Evolutionary conservation across 805 yeast species (phyloP).

Genomic region (Lachancea lanzarotensis): DNA sequence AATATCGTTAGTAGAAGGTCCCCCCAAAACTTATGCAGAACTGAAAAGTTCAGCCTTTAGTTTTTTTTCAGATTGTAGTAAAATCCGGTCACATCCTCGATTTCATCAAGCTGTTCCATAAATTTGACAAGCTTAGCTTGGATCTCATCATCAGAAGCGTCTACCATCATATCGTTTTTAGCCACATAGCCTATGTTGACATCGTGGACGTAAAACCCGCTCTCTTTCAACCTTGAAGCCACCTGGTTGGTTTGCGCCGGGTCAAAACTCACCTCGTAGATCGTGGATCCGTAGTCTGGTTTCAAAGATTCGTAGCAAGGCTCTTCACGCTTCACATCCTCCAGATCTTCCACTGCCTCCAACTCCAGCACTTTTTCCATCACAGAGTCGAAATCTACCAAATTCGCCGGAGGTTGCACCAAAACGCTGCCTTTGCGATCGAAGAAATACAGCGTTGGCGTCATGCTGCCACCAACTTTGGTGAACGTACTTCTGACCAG

Average conservation of each 20-base stretch:
- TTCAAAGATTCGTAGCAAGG: constrained; percentile 12
- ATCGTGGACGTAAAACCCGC: constrained; percentile 53
- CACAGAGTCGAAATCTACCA: constrained; percentile 49
- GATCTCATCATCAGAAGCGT: constrained; percentile 47
- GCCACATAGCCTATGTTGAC: constrained; percentile 65
- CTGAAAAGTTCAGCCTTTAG: too few species aligned
- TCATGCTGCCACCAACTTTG: constrained; percentile 59
- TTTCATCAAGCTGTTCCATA: constrained; percentile 54
- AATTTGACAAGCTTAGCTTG: constrained; percentile 51
- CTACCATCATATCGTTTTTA: constrained; percentile 51
- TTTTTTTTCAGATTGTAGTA: constrained; percentile 53
- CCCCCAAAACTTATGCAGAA: too few species aligned
- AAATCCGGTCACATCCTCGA: constrained; percentile 79
- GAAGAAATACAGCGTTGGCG: constrained; percentile 76
- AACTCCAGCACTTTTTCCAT: constrained; percentile 71
- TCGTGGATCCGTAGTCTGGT: constrained; percentile 16
- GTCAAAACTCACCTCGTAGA: constrained; percentile 53
- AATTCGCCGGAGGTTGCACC: constrained; percentile 37
- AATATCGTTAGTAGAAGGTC: not conserved
- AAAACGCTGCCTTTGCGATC: constrained; percentile 69
- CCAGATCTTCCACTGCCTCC: constrained; percentile 71
- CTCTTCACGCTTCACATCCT: constrained; percentile 38
- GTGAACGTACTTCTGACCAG: constrained; percentile 68
- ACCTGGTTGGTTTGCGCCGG: constrained; percentile 56
- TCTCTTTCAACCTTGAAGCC: constrained; percentile 48